These are phyloP conservation scores for Alternaria sp. DNA, from an alignment of 2,329 filamentous ascomycete genomes.

Conservation along the genomic window DNA sequence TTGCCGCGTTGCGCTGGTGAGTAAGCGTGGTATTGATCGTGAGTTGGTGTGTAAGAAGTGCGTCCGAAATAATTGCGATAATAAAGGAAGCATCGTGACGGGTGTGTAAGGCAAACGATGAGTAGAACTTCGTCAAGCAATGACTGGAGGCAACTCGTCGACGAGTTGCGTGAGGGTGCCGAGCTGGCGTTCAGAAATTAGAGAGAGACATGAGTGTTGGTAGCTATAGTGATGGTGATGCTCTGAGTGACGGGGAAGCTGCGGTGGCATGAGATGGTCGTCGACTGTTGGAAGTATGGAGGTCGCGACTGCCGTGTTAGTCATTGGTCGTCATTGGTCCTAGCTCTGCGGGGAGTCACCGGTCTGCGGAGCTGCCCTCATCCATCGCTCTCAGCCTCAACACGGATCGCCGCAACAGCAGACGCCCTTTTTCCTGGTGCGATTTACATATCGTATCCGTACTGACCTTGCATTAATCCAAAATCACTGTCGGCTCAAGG, in stretches of 20 bases:
- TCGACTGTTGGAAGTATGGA: constrained; percentile 6
- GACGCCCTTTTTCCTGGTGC: constrained; percentile 8
- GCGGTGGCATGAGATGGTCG: constrained; percentile 2
- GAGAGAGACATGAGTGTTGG: constrained; percentile 18
- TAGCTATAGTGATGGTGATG: neutral
- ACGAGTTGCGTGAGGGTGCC: constrained; percentile 32
- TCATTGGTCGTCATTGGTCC: constrained; percentile 15
- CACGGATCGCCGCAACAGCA: neutral
- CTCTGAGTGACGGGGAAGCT: neutral
- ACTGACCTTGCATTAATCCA: neutral
- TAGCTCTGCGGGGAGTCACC: constrained; percentile 19
- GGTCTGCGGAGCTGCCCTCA: constrained; percentile 5
- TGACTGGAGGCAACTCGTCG: constrained; percentile 25
- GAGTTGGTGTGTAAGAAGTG: constrained; percentile 60
- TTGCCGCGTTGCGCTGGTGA: constrained; percentile 15
- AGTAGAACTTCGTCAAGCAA: constrained; percentile 27
- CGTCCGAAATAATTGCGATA: constrained; percentile 56
- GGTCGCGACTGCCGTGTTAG: constrained; percentile 12
- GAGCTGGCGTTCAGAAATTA: constrained; percentile 28
- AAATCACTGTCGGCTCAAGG: neutral
- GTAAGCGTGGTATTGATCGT: constrained; percentile 50
- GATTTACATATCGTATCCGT: neutral
- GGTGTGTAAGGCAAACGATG: constrained; percentile 29
- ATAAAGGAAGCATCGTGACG: constrained; percentile 60
- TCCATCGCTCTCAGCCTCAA: constrained; percentile 3